Conservation (phyloP, 352 stramenopile genomes). For the Globisporangium irregulare region DNA sequence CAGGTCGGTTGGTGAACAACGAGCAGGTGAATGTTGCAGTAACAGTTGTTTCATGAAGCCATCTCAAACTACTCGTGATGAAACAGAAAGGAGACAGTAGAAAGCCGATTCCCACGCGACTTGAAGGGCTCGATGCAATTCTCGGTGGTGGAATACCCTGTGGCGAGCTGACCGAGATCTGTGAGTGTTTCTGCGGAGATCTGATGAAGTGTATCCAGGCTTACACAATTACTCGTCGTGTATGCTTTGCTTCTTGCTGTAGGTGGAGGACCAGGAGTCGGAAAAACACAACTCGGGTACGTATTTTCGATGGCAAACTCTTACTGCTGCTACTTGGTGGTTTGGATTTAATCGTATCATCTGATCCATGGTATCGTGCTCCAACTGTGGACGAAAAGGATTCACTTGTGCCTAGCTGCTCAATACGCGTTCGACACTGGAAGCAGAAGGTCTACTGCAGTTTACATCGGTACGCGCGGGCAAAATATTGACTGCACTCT, state of each 20-base stretch:
- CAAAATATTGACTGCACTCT: background rate
- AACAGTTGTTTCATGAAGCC: background rate
- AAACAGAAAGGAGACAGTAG: slow-evolving; percentile 28
- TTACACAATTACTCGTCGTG: background rate
- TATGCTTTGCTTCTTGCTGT: slow-evolving; percentile 7
- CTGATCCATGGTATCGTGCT: background rate
- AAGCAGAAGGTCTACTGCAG: slow-evolving; percentile 19
- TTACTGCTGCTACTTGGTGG: background rate
- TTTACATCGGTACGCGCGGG: slow-evolving; percentile 62
- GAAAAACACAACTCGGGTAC: slow-evolving; percentile 79
- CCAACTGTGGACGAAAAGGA: slow-evolving; percentile 25
- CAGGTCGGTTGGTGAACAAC: slow-evolving; percentile 25
- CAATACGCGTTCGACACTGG: slow-evolving; percentile 34
- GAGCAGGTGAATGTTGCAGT: background rate
- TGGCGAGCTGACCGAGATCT: slow-evolving; percentile 80
- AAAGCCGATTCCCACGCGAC: slow-evolving; percentile 36
- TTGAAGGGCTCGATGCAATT: slow-evolving; percentile 50
- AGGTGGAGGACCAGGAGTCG: slow-evolving; percentile 65
- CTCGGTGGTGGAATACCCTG: slow-evolving; percentile 63
- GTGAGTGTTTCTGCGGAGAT: slow-evolving; percentile 23
- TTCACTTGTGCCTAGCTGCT: slow-evolving; percentile 62
- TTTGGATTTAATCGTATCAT: background rate
- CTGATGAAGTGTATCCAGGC: background rate
- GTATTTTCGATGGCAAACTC: background rate
- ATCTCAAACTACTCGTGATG: background rate